phyloP scores from a whole-genome alignment of 2,329 filamentous ascomycete species.

The Penicillium psychrosexuale region DNA sequence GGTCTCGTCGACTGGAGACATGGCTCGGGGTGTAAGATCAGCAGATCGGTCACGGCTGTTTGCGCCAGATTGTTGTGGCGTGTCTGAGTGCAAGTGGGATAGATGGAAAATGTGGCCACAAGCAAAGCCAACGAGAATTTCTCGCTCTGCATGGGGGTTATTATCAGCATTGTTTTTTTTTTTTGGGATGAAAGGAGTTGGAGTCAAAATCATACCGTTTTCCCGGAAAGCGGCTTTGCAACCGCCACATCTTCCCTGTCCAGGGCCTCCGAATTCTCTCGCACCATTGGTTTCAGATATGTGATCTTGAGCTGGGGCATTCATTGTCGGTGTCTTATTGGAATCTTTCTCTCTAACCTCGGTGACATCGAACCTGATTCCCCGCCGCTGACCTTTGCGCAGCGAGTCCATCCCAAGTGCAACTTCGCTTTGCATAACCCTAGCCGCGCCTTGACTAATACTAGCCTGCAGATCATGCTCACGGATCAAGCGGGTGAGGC shows the following conservation, averaged over 20 bases:
- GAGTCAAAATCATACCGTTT: slow-evolving; percentile 31
- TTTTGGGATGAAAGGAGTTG: background rate
- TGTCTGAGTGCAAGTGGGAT: slow-evolving; percentile 53
- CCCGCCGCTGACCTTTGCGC: slow-evolving; percentile 73
- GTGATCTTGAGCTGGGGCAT: slow-evolving; percentile 12
- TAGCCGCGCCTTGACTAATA: slow-evolving; percentile 85
- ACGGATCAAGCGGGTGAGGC: slow-evolving; percentile 83
- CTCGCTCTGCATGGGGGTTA: slow-evolving; percentile 42
- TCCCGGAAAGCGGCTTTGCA: slow-evolving; percentile 38
- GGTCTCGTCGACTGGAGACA: slow-evolving; percentile 27
- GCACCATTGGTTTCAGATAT: slow-evolving; percentile 9
- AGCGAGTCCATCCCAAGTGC: slow-evolving; percentile 76
- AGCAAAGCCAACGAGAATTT: slow-evolving; percentile 62
- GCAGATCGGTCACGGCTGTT: slow-evolving; percentile 19
- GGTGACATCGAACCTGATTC: slow-evolving; percentile 81
- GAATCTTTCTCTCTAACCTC: slow-evolving; percentile 17
- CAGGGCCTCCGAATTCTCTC: slow-evolving; percentile 1
- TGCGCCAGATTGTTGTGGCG: slow-evolving; percentile 18
- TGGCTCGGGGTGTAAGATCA: slow-evolving; percentile 23
- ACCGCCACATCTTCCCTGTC: slow-evolving; percentile 37
- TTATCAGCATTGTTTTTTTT: background rate
- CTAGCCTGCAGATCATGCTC: slow-evolving; percentile 95
- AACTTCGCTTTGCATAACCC: slow-evolving; percentile 83
- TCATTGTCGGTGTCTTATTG: slow-evolving; percentile 15
- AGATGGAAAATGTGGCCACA: slow-evolving; percentile 69